phyloP scores from a whole-genome alignment of 2,329 filamentous ascomycete species.

The Pestalotiopsis sp. region DNA sequence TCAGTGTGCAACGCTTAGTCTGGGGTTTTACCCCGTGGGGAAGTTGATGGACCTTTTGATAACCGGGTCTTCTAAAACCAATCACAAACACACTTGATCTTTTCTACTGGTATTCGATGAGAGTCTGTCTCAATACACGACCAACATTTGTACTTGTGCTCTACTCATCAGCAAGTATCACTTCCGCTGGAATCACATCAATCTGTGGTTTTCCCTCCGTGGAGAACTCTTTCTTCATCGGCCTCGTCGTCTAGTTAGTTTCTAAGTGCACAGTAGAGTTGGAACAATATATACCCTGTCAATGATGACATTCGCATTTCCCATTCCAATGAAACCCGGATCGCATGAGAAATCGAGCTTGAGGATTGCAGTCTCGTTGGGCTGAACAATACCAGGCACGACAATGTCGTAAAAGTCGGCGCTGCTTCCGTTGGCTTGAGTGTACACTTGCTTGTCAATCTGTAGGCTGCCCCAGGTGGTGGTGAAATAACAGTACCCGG shows the following conservation, averaged over 20 bases:
- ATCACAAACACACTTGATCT: too few relatives aligned
- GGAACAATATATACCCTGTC: not conserved
- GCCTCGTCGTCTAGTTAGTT: too few relatives aligned
- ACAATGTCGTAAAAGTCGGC: not conserved
- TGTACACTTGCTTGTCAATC: not conserved
- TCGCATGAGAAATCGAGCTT: not conserved
- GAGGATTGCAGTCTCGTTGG: not conserved
- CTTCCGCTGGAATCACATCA: too few relatives aligned
- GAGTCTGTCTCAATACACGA: too few relatives aligned
- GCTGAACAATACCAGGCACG: not conserved
- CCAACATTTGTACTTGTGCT: too few relatives aligned
- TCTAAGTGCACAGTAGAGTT: not conserved
- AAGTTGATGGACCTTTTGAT: not conserved
- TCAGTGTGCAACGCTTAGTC: not conserved
- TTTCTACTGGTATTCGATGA: too few relatives aligned
- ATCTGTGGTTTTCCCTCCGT: too few relatives aligned
- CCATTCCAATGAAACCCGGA: not conserved
- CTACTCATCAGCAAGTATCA: too few relatives aligned
- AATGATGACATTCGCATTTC: not conserved
- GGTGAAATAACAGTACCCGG: not conserved
- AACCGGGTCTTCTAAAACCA: too few relatives aligned
- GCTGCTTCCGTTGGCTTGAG: not conserved
- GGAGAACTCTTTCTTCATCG: too few relatives aligned
- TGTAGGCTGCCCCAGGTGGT: not conserved
- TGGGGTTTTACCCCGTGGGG: not conserved